These are phyloP conservation scores for Irpex lacteus DNA, from an alignment of 1,284 basidiomycete species.

Conservation along the genomic window DNA sequence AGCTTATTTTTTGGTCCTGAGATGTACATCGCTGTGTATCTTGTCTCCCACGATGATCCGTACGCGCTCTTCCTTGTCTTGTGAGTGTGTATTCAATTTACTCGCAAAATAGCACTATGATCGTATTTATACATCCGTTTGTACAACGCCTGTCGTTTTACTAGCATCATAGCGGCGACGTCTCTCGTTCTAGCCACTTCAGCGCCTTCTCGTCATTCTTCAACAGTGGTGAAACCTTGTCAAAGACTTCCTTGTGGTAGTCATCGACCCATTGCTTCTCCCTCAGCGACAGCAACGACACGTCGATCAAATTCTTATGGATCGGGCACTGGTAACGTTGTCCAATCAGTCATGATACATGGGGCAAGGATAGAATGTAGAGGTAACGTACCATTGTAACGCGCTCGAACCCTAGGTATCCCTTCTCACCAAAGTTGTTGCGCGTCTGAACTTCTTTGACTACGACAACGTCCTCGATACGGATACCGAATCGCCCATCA, in stretches of 20 bases:
- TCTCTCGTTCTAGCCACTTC: conserved; percentile 78
- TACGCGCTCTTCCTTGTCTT: too few relatives aligned
- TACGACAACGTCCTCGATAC: conserved; percentile 88
- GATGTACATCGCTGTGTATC: too few relatives aligned
- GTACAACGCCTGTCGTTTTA: too few relatives aligned
- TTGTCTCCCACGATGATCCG: too few relatives aligned
- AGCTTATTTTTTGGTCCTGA: too few relatives aligned
- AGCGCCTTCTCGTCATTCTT: conserved; percentile 69
- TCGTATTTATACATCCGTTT: too few relatives aligned
- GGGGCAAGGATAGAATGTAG: conserved; percentile 12
- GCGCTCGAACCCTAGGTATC: conserved; percentile 81
- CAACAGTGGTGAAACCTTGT: conserved; percentile 78
- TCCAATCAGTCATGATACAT: neutral
- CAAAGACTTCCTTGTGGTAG: conserved; percentile 79
- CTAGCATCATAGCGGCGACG: conserved; percentile 36
- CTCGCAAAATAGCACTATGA: too few relatives aligned
- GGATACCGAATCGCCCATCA: conserved; percentile 90
- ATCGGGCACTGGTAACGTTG: conserved; percentile 70
- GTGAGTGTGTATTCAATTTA: too few relatives aligned
- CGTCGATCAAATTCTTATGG: conserved; percentile 81
- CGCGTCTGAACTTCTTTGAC: conserved; percentile 71
- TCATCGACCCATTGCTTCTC: conserved; percentile 84
- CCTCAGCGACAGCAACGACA: conserved; percentile 54
- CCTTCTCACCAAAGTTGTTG: conserved; percentile 84
- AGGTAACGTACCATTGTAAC: conserved; percentile 67